Percentiles rank a stretch among this genome's conserved stretches.
phyloP scores from a whole-genome alignment of 495 filamentous ascomycete genomes.

The Penicillium chermesinum region DNA sequence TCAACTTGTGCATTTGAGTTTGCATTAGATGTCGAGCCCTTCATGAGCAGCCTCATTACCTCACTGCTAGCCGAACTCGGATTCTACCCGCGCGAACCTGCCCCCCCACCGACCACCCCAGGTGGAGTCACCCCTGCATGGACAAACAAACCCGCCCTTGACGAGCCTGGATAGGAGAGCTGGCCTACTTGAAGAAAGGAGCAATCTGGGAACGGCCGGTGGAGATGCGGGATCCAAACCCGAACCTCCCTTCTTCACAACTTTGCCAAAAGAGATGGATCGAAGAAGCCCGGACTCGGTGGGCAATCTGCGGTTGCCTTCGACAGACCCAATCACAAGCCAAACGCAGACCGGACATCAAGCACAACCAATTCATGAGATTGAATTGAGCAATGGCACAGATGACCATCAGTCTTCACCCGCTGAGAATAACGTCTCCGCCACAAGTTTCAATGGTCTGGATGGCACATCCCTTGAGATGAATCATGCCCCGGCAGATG shows the following conservation, averaged over 20 bases:
- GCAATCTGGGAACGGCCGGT: constrained; percentile 11
- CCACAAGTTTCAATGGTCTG: constrained; percentile 1
- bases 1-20: constrained; percentile 1
- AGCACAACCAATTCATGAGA: neutral
- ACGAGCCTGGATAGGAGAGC: constrained; percentile 6
- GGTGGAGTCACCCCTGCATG: constrained; percentile 9
- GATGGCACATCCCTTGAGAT: neutral
- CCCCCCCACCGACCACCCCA: constrained; percentile 34
- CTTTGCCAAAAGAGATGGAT: constrained; percentile 27
- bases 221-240: constrained; percentile 25
- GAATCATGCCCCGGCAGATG: constrained; percentile 1
- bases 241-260: constrained; percentile 22
- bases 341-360: neutral
- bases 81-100: constrained; percentile 67
- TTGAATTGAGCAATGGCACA: neutral
- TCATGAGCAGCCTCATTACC: constrained; percentile 68
- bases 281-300: constrained; percentile 19
- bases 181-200: constrained; percentile 4
- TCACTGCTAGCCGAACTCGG: constrained; percentile 75
- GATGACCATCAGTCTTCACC: neutral
- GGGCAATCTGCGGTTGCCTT: constrained; percentile 8
- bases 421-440: neutral
- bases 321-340: constrained; percentile 4
- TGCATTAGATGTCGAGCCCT: constrained; percentile 22
- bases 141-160: constrained; percentile 12